Percentiles rank a stretch among this genome's conserved stretches.
phyloP scores from a whole-genome alignment of 169 alveolate species.

The Eimeria falciformis region DNA sequence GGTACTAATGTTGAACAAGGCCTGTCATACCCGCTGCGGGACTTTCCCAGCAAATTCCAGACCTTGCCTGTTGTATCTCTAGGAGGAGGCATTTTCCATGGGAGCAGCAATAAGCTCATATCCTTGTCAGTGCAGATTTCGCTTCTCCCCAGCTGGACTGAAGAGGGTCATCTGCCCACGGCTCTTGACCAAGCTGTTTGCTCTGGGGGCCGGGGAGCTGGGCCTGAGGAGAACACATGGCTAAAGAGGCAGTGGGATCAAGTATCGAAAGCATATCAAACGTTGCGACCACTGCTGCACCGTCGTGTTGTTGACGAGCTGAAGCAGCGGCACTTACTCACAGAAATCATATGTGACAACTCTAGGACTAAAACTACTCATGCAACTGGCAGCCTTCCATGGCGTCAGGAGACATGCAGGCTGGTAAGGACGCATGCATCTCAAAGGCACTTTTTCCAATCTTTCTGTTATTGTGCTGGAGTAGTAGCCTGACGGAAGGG shows the following conservation, averaged over 20 bases:
- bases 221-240: constrained; percentile 35
- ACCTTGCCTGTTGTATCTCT: constrained; percentile 59
- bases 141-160: constrained; percentile 55
- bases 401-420: constrained; percentile 69
- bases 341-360: constrained; percentile 22
- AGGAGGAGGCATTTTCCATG: constrained; percentile 70
- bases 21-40: neutral
- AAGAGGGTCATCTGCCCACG: constrained; percentile 46
- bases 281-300: constrained; percentile 52
- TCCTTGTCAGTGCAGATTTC: constrained; percentile 56
- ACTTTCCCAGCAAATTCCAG: neutral
- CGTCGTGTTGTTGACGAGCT: constrained; percentile 36
- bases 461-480: neutral
- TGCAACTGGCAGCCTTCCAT: constrained; percentile 67
- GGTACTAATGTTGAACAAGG: neutral
- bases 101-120: constrained; percentile 21
- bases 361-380: constrained; percentile 53
- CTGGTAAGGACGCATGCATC: constrained; percentile 19
- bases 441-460: neutral
- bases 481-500: too few relatives aligned
- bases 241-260: constrained; percentile 54
- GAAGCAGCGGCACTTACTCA: constrained; percentile 43
- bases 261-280: constrained; percentile 19
- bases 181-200: constrained; percentile 55
- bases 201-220: constrained; percentile 54